Base-by-base conservation (phyloP, 495 filamentous ascomycete species). In the Aspergillus bertholletiae region DNA sequence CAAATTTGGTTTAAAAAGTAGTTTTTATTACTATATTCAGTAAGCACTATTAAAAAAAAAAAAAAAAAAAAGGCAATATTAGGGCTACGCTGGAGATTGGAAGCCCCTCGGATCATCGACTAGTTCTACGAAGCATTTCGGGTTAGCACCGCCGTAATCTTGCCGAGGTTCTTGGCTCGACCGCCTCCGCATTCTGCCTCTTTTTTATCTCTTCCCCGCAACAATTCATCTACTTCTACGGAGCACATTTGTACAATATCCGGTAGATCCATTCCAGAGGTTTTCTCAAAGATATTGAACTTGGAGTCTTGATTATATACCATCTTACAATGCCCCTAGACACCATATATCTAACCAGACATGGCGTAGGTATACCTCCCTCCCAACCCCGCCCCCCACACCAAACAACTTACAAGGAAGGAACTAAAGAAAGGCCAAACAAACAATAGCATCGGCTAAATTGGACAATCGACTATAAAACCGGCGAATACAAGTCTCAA, bases 341-440 rank as follows among this genome's bases (percentile, higher is more conserved):
- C 69, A 83, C 82, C 55, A 94, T 96, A 62, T 96, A 94, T 65
- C 78, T 96, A 40, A 85, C 84, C 54, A 84, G 91, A 18, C 91
- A 96, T 71, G 91, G 90, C 58, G 90, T 96, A 82, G 71, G 87
- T 80, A 8, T 21, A 43, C 22, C 44, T 21, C 46, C 52, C 7
- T 22, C 34, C 28, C 39, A 18, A 49, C 41, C 44, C 39, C 35
- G 27, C 9, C 44, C 27, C 58, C 69, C 53, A 54, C 51, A 60
- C 37, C 49, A 56, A 46, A 53, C 30, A 15, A 47, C 17, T 9
- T 15, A 49, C 17, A n/a, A 49, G 39, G n/a, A n/a, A n/a, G n/a
- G n/a, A n/a, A n/a, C n/a, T n/a, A n/a, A n/a, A n/a, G n/a, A n/a
- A n/a, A n/a, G n/a, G n/a, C 32, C 46, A 26, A 49, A 17, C 34